Evolutionary conservation across 164 flowering plant genomes (phyloP).

Genomic region (Houttuynia cordata): DNA sequence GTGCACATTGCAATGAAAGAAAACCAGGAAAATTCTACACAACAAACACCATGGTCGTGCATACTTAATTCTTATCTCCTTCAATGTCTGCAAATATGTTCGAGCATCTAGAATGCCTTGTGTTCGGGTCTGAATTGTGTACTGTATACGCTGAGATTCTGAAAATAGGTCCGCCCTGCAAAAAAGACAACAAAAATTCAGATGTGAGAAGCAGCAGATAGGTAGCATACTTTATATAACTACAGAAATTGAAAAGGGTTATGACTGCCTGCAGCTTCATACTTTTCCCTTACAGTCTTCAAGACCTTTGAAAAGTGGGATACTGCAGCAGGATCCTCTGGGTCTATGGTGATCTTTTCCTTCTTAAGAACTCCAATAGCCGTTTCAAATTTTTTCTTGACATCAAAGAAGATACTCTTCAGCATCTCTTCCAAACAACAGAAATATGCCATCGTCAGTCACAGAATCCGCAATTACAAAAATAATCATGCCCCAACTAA

Average conservation of each 20-base stretch:
- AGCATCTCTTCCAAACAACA: slow-evolving; percentile 51
- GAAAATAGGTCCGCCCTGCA: slow-evolving; percentile 76
- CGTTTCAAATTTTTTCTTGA: slow-evolving; percentile 85
- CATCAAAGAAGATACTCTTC: slow-evolving; percentile 77
- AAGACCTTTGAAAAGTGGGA: slow-evolving; percentile 77
- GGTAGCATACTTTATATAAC: not conserved
- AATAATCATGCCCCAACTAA: not conserved
- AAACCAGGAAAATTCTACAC: not conserved
- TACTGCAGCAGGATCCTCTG: slow-evolving; percentile 90
- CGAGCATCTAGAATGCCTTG: slow-evolving; percentile 72
- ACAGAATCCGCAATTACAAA: not conserved
- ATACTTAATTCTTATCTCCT: slow-evolving; percentile 70
- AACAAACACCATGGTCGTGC: slow-evolving; percentile 2
- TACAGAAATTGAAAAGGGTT: not conserved
- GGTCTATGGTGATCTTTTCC: slow-evolving; percentile 92
- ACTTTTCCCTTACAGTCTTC: slow-evolving; percentile 89
- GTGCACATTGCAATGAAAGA: not conserved
- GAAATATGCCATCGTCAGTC: slow-evolving; percentile 9
- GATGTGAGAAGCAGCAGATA: not conserved
- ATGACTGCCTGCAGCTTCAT: slow-evolving; percentile 5
- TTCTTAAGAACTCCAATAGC: slow-evolving; percentile 62
- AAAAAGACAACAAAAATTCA: not conserved
- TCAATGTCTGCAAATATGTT: slow-evolving; percentile 48
- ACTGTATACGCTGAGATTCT: slow-evolving; percentile 62
- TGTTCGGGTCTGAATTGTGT: slow-evolving; percentile 50